phyloP scores from a whole-genome alignment of 1,284 basidiomycete genomes.

The Mycosarcoma maydis region DNA sequence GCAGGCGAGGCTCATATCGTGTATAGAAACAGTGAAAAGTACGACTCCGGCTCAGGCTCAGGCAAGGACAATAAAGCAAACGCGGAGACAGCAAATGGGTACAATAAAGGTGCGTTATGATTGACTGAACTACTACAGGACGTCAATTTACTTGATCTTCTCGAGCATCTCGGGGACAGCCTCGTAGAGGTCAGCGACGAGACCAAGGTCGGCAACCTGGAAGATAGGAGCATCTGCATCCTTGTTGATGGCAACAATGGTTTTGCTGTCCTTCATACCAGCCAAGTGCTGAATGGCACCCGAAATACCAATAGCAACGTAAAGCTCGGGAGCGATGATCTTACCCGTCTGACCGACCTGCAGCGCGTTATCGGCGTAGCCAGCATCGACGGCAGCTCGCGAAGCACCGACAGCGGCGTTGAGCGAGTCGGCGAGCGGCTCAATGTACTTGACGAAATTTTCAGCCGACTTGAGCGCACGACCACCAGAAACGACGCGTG shows the following conservation, averaged over 20 bases:
- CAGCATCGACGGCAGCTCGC: conserved; percentile 95
- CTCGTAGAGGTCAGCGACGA: conserved; percentile 74
- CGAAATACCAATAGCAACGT: conserved; percentile 95
- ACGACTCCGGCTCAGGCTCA: too few relatives aligned
- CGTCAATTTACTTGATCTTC: conserved; percentile 36
- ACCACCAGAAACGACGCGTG: conserved; percentile 91
- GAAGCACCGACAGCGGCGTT: conserved; percentile 97
- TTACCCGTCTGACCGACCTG: conserved; percentile 99
- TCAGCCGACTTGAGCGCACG: conserved; percentile 94
- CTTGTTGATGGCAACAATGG: conserved; percentile 99
- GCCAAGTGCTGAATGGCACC: conserved; percentile 99
- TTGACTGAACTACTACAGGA: neutral
- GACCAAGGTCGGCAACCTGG: conserved; percentile 95
- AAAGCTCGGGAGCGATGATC: conserved; percentile 80
- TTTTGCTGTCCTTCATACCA: conserved; percentile 99
- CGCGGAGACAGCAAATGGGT: neutral
- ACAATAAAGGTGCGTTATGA: neutral
- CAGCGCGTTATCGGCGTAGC: conserved; percentile 96
- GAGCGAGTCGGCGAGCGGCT: conserved; percentile 90
- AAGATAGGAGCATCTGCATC: conserved; percentile 98
- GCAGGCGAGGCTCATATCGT: too few relatives aligned
- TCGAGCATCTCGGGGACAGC: conserved; percentile 66
- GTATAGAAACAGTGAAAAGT: too few relatives aligned
- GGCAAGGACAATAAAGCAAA: neutral
- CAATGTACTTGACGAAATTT: conserved; percentile 86